Conservation (phyloP, 768 basidiomycete species). For the Cystofilobasidium macerans region DNA sequence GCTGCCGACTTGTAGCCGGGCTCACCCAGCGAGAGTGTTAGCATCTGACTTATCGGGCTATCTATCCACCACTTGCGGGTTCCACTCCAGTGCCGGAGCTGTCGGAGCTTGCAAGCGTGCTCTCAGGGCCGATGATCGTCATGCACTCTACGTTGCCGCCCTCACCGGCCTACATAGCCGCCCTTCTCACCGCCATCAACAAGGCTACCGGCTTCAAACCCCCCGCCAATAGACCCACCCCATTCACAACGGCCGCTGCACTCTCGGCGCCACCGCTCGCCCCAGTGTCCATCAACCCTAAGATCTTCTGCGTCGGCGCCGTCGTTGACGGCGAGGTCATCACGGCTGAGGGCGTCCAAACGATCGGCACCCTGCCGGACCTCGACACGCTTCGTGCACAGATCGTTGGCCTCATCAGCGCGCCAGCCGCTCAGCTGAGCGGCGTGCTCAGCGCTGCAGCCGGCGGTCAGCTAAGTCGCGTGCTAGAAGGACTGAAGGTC, state of each 20-base stretch:
- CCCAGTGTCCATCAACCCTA: constrained; percentile 12
- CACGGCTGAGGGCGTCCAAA: not conserved
- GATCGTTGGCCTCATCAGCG: constrained; percentile 10
- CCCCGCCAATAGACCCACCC: not conserved
- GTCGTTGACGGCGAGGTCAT: constrained; percentile 16
- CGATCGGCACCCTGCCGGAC: constrained; percentile 16
- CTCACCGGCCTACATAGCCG: constrained; percentile 7
- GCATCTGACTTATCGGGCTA: not conserved
- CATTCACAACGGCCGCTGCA: constrained; percentile 5
- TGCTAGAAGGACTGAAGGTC: constrained; percentile 19
- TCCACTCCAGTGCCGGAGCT: not conserved
- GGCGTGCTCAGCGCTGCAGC: constrained; percentile 9
- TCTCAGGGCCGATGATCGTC: constrained; percentile 19
- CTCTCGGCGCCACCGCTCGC: not conserved
- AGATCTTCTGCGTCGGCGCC: constrained; percentile 22
- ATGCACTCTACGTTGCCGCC: not conserved
- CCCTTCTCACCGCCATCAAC: constrained; percentile 9
- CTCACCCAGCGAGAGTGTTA: not conserved
- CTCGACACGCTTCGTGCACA: constrained; percentile 17
- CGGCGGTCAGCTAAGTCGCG: constrained; percentile 20
- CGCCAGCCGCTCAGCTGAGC: constrained; percentile 11
- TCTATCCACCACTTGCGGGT: not conserved
- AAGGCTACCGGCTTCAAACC: constrained; percentile 19
- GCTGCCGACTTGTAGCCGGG: no score
- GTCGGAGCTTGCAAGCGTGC: not conserved